These are phyloP conservation scores for Gastrolobium villosum DNA, from an alignment of 306 rosid genomes.

Conservation along the genomic window DNA sequence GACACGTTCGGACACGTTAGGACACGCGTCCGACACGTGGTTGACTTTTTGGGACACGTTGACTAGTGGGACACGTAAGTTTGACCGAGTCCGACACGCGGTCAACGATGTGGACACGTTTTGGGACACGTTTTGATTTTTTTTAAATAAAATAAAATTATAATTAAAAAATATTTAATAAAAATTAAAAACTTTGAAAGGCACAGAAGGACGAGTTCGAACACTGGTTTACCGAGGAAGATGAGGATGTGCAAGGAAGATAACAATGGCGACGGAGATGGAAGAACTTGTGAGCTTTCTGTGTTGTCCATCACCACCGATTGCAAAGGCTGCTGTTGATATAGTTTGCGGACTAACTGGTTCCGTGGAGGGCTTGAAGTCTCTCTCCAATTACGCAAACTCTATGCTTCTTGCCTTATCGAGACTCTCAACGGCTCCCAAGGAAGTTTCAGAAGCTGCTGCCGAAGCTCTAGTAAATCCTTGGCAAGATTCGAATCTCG, in stretches of 20 bases:
- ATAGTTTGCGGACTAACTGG: constrained; percentile 94
- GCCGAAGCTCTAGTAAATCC: constrained; percentile 91
- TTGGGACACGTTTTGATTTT: too few species aligned
- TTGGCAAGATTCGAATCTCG: constrained; percentile 74
- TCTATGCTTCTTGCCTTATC: constrained; percentile 65
- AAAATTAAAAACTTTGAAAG: too few species aligned
- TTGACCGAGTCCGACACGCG: too few species aligned
- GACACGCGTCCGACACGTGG: too few species aligned
- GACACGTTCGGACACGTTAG: too few species aligned
- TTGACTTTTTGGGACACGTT: too few species aligned
- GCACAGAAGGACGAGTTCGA: too few species aligned
- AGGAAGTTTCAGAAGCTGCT: constrained; percentile 90
- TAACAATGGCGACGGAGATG: constrained; percentile 82
- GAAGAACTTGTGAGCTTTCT: constrained; percentile 87
- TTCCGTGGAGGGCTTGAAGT: constrained; percentile 83
- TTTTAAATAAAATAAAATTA: too few species aligned
- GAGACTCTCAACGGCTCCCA: constrained; percentile 66
- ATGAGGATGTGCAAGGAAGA: not conserved
- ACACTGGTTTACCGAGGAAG: too few species aligned
- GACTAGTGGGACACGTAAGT: too few species aligned
- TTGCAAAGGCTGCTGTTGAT: constrained; percentile 84
- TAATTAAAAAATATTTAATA: too few species aligned
- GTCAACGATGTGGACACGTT: too few species aligned
- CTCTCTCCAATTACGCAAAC: constrained; percentile 66
- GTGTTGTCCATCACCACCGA: constrained; percentile 79